Conservation (phyloP, 1,284 basidiomycete species). For the Veloporphyrellus conicus region DNA sequence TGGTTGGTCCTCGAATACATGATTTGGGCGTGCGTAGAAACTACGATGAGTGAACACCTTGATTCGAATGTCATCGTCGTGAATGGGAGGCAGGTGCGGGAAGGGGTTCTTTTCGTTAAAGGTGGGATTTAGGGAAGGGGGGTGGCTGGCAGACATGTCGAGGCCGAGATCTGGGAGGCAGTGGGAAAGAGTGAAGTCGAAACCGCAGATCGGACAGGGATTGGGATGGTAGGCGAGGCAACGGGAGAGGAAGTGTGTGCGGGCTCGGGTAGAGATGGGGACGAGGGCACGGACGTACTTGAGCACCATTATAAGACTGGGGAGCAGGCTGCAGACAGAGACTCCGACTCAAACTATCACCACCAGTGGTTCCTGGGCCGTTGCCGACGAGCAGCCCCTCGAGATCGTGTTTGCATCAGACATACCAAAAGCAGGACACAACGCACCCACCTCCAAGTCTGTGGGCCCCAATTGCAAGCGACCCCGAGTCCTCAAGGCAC, state of each 20-base stretch:
- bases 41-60: slow-evolving; percentile 73
- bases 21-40: slow-evolving; percentile 58
- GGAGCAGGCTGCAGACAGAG: background rate
- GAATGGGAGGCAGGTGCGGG: slow-evolving; percentile 25
- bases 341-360: slow-evolving; percentile 3
- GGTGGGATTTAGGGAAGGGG: slow-evolving; percentile 13
- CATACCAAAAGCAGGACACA: too few relatives aligned
- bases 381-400: background rate
- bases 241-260: background rate
- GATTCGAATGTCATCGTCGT: slow-evolving; percentile 32
- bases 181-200: too few relatives aligned
- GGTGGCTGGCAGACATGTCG: slow-evolving; percentile 10
- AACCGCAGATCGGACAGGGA: background rate
- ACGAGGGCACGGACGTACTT: background rate
- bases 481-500: too few relatives aligned
- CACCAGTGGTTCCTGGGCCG: background rate
- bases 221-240: background rate
- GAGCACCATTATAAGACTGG: background rate
- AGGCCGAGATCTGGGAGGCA: too few relatives aligned
- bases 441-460: too few relatives aligned
- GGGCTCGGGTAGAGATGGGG: background rate
- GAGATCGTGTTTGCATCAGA: too few relatives aligned
- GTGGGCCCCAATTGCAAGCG: too few relatives aligned
- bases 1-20: slow-evolving; percentile 67
- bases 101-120: slow-evolving; percentile 22